Conservation (phyloP, 192 early-diverging fungal species). For the Coemansia sp. region DNA sequence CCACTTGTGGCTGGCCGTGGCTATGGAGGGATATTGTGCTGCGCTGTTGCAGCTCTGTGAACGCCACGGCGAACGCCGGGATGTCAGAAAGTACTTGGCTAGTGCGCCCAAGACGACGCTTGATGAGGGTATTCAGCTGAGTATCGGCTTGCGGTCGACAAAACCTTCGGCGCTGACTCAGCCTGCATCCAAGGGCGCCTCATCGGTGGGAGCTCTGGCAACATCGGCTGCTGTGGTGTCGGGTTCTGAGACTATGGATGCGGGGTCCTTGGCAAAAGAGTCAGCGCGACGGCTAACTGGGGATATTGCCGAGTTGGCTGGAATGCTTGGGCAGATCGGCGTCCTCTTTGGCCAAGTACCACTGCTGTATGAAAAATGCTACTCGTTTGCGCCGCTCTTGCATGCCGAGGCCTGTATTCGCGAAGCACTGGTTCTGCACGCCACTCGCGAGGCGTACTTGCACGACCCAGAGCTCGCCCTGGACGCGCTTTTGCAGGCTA, state of each 20-base stretch:
- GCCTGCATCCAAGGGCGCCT: not conserved
- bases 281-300: not conserved
- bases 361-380: constrained; percentile 37
- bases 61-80: constrained; percentile 20
- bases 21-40: constrained; percentile 51
- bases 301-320: not conserved
- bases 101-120: constrained; percentile 3
- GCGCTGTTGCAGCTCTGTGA: constrained; percentile 43
- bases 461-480: constrained; percentile 30
- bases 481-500: constrained; percentile 13
- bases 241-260: not conserved
- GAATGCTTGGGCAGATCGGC: constrained; percentile 13
- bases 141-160: not conserved
- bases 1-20: constrained; percentile 51
- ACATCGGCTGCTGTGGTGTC: not conserved
- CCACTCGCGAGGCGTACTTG: constrained; percentile 27
- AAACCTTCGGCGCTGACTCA: not conserved
- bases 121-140: not conserved
- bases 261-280: not conserved
- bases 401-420: constrained; percentile 50
- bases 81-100: constrained; percentile 4
- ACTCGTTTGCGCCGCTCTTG: constrained; percentile 44
- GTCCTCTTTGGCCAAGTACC: constrained; percentile 38
- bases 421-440: constrained; percentile 38
- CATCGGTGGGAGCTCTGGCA: not conserved